Evolutionary conservation across 139 green algal genomes (phyloP), one percentile per base, ranked within the genome.

Genomic region (Chlorella sorokiniana): DNA sequence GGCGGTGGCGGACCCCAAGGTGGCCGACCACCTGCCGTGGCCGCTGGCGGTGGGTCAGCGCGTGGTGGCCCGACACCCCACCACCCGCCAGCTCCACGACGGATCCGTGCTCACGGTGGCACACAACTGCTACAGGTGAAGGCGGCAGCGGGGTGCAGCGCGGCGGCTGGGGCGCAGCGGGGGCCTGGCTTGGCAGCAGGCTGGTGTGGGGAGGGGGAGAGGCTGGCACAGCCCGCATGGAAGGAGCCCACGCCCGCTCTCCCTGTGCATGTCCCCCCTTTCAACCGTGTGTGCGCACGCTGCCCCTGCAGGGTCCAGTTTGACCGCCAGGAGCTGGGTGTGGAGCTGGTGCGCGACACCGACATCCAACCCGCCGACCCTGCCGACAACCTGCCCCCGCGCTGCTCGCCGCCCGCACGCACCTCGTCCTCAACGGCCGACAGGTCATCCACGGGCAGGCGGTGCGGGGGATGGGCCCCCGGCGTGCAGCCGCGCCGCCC

Each of bases 81-180:
- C 68, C 71, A 95, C 90, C 29, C 85, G 89, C 61, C 88, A 93
- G 81, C 82, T 97, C 61, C 87, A 95, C 62, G 93, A 97, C 59
- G 95, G 95, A 45, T 85, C 84, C n/a, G 86, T 98, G 64, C 89
- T 98, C 16, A 98, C 95, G 2, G 90, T 92, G 29, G 90, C 90
- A 45, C 79, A 86, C 51, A 86, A 76, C 83, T 91, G 89, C 74
- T 96, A 93, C 89, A 88, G 90, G 83, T 91, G 33, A 65, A 63
- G 63, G 41, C 45, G 4, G 20, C 40, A 27, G 73, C 22, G 23
- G 48, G 25, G 27, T 81, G 76, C 68, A 78, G 59, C 35, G 22
- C 16, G 62, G 62, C 10, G 1, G 62, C 48, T 18, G 62, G 62
- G 62, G 25, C 0, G n/a, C 11, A 69, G 29, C 14, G 48, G 16